phyloP scores from a whole-genome alignment of 805 yeast species.

The Pichia heedii region DNA sequence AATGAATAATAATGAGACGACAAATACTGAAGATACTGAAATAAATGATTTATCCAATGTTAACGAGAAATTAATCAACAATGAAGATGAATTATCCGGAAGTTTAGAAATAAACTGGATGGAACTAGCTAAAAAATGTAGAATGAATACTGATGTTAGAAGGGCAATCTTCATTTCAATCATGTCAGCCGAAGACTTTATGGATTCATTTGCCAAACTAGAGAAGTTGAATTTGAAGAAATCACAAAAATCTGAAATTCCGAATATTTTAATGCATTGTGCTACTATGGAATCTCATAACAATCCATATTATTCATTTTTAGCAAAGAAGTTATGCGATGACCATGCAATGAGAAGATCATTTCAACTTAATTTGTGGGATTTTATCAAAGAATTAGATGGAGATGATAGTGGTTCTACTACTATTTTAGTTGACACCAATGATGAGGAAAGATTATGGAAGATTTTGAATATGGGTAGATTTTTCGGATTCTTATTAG shows the following conservation, averaged over 20 bases:
- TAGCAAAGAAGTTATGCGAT: conserved; percentile 70
- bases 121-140: conserved; percentile 71
- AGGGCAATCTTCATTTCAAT: conserved; percentile 88
- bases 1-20: not conserved
- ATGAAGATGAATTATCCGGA: conserved; percentile 51
- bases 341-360: conserved; percentile 70
- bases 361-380: conserved; percentile 88
- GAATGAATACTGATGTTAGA: conserved; percentile 94
- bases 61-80: conserved; percentile 28
- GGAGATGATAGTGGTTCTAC: conserved; percentile 28
- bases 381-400: conserved; percentile 64
- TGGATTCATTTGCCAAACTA: conserved; percentile 76
- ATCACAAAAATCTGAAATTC: conserved; percentile 79
- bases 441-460: conserved; percentile 49
- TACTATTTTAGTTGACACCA: conserved; percentile 31
- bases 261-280: conserved; percentile 79
- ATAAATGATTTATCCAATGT: conserved; percentile 10
- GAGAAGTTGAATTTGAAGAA: conserved; percentile 73
- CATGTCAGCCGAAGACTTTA: conserved; percentile 89
- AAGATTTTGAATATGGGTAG: conserved; percentile 66
- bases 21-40: not conserved
- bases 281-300: conserved; percentile 71
- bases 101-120: conserved; percentile 79
- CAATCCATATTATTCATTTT: conserved; percentile 82
- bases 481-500: conserved; percentile 67